These are phyloP conservation scores for Lactarius quietus DNA, from an alignment of 768 basidiomycete species.

Conservation along the genomic window DNA sequence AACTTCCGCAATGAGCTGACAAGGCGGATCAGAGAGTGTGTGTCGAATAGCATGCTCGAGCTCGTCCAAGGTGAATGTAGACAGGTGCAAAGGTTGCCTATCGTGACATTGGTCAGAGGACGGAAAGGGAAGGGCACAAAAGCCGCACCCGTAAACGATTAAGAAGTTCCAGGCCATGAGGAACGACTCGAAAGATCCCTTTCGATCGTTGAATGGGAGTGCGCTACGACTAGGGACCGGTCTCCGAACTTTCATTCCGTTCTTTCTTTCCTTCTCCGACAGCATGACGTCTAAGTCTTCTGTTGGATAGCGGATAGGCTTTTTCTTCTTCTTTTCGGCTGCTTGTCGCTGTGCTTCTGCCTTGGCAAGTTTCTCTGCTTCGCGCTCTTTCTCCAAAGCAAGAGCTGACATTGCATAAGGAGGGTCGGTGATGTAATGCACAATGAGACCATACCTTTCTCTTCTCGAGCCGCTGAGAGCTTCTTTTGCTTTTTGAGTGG, in stretches of 20 bases:
- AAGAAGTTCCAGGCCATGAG: slow-evolving; percentile 94
- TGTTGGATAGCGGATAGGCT: slow-evolving; percentile 86
- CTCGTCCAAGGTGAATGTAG: slow-evolving; percentile 89
- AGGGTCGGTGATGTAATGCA: slow-evolving; percentile 1
- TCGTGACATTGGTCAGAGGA: background rate
- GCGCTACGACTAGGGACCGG: slow-evolving; percentile 59
- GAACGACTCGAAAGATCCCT: slow-evolving; percentile 74
- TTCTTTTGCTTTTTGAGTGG: slow-evolving; percentile 82
- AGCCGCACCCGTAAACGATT: slow-evolving; percentile 79
- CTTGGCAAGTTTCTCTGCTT: slow-evolving; percentile 61
- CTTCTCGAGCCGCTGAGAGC: slow-evolving; percentile 66
- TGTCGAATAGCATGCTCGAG: slow-evolving; percentile 86
- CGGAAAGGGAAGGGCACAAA: background rate
- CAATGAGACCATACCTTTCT: slow-evolving; percentile 51
- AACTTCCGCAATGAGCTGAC: slow-evolving; percentile 78
- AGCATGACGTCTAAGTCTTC: slow-evolving; percentile 85
- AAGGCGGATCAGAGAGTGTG: slow-evolving; percentile 60
- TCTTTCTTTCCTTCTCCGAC: slow-evolving; percentile 78
- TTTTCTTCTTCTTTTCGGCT: slow-evolving; percentile 83
- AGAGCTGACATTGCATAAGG: slow-evolving; percentile 34
- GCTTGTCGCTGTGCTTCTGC: slow-evolving; percentile 70
- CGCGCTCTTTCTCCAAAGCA: slow-evolving; percentile 65
- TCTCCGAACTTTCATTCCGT: slow-evolving; percentile 63
- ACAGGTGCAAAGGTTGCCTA: slow-evolving; percentile 79
- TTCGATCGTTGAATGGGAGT: slow-evolving; percentile 65